These are phyloP conservation scores for Tieghemostelium lacteum DNA, from an alignment of 78 protist species.

Conservation along the genomic window DNA sequence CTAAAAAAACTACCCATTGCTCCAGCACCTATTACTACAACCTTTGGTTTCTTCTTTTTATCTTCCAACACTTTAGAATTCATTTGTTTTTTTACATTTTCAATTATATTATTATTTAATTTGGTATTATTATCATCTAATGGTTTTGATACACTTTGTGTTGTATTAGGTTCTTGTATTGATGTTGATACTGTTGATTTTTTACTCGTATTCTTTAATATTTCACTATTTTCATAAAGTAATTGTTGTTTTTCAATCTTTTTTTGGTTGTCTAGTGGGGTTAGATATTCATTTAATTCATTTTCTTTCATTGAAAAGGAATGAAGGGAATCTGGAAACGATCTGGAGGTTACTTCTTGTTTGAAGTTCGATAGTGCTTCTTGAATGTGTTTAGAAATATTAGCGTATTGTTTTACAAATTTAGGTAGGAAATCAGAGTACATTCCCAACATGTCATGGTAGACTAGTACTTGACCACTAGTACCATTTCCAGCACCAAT, in stretches of 20 bases:
- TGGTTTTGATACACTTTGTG: neutral
- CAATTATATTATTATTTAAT: neutral
- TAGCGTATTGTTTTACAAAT: slow-evolving; percentile 88
- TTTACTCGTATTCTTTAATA: slow-evolving; percentile 12
- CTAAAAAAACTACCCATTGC: slow-evolving; percentile 84
- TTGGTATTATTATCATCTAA: neutral
- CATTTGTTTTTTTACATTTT: slow-evolving; percentile 12
- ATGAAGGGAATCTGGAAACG: slow-evolving; percentile 72
- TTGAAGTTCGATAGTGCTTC: slow-evolving; percentile 37
- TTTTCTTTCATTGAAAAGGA: slow-evolving; percentile 74
- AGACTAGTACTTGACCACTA: slow-evolving; percentile 94
- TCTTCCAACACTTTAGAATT: neutral
- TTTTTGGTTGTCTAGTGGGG: neutral
- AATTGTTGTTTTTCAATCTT: neutral
- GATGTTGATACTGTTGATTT: neutral
- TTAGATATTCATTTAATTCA: slow-evolving; percentile 36
- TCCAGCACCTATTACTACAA: slow-evolving; percentile 83
- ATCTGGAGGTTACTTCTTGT: slow-evolving; percentile 60
- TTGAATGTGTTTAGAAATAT: slow-evolving; percentile 17
- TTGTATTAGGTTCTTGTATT: neutral
- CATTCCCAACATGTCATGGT: slow-evolving; percentile 92
- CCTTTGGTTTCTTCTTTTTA: slow-evolving; percentile 15
- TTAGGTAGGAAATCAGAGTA: slow-evolving; percentile 84
- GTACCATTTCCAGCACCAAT: slow-evolving; percentile 95
- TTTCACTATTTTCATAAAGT: neutral